Evolutionary conservation across 2,329 filamentous ascomycete species (phyloP), one percentile per base, ranked within the genome.

Genomic region (Nothomitra cinnamomea): DNA sequence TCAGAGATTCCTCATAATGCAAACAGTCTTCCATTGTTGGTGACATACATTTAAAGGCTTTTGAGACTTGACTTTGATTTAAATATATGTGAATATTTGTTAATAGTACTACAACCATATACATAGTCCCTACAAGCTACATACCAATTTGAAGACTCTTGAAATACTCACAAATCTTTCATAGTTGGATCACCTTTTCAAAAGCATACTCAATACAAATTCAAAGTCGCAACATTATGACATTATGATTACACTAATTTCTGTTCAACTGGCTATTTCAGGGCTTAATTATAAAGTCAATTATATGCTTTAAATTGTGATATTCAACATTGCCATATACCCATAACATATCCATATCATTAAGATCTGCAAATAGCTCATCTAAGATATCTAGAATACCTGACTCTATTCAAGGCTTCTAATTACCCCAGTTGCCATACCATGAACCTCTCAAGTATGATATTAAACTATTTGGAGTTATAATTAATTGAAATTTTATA

Each of bases 31-130:
- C 28, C 15, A 49, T 4, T 6, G 12, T 24, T 17, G 45, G 28
- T 4, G 45, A 5, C 21, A 4, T 24, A 35, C 45, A 49, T 3
- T 49, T n/a, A 24, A 49, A 49, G 21, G 45, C 22, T 25, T 25
- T 25, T 25, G 28, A 17, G 3, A 35, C 28, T 49, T 49, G 45
- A 49, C 45, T 41, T n/a, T 19, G 5, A 41, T n/a, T 19, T 41
- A 41, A 41, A 41, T 13, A 41, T 41, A n/a, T 41, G 19, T 49
- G 45, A 49, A 25, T 25, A n/a, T 49, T 49, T 25, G 45, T 49
- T 19, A 49, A n/a, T 13, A 49, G 19, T 15, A 49, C n/a, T 3
- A n/a, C 45, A 19, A 15, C 28, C 45, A 49, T 49, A 35, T 49
- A 49, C 28, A 49, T 49, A 17, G 22, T n/a, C 19, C 22, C 45